A percentile compares a stretch with the other conserved stretches of the same genome.
phyloP scores from a whole-genome alignment of 805 yeast species.

The Wickerhamiella kazuoi region DNA sequence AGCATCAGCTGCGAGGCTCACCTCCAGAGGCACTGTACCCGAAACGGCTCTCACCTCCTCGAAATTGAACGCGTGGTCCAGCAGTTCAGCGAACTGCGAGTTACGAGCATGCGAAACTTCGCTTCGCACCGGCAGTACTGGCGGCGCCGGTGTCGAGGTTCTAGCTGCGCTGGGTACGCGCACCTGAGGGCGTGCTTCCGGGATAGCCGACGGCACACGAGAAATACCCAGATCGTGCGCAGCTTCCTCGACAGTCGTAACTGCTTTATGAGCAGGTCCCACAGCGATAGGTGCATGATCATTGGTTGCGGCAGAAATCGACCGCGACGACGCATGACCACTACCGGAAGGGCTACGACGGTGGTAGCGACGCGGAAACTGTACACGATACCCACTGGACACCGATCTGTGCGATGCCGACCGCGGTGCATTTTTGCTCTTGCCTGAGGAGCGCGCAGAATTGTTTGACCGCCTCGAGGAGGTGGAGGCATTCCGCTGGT shows the following conservation, averaged over 20 bases:
- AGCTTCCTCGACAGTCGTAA: neutral
- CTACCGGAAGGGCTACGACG: neutral
- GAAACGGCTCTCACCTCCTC: slow-evolving; percentile 2
- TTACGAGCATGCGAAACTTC: too few species aligned
- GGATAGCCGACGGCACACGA: neutral
- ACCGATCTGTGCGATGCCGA: neutral
- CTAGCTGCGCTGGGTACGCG: neutral
- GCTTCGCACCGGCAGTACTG: too few species aligned
- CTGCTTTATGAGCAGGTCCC: neutral
- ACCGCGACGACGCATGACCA: neutral
- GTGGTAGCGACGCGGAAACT: neutral
- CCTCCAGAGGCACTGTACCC: neutral
- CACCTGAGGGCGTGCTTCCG: neutral
- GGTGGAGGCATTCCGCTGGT: slow-evolving; percentile 5
- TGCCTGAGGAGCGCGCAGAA: slow-evolving; percentile 6
- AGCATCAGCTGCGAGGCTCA: neutral
- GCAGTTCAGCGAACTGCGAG: slow-evolving; percentile 17
- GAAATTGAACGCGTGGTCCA: slow-evolving; percentile 18
- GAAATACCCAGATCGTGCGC: neutral
- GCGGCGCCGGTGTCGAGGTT: neutral
- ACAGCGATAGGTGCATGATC: neutral
- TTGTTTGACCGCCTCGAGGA: slow-evolving; percentile 10
- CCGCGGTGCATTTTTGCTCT: neutral
- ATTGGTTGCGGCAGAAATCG: neutral
- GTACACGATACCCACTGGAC: slow-evolving; percentile 1